phyloP scores from a whole-genome alignment of 371 early-diverging fungal species.

The Mortierella sp. region DNA sequence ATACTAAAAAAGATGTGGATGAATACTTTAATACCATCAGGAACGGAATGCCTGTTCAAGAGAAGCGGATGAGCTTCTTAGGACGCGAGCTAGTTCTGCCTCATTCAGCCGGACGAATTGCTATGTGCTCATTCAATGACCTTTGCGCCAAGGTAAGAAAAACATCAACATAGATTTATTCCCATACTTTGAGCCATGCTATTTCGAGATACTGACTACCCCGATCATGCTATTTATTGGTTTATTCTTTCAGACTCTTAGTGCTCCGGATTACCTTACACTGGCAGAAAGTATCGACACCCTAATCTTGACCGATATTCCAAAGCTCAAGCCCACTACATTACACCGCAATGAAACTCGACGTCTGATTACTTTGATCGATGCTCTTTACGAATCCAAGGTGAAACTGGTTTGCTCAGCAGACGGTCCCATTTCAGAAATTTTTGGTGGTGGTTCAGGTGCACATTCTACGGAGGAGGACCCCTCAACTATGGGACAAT shows the following conservation, averaged over 20 bases:
- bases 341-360: slow-evolving; percentile 89
- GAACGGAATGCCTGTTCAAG: slow-evolving; percentile 50
- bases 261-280: slow-evolving; percentile 93
- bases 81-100: slow-evolving; percentile 80
- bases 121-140: slow-evolving; percentile 81
- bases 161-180: neutral
- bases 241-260: slow-evolving; percentile 63
- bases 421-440: slow-evolving; percentile 72
- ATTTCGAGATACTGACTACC: neutral
- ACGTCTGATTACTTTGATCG: slow-evolving; percentile 94
- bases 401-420: slow-evolving; percentile 78
- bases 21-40: slow-evolving; percentile 21
- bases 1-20: slow-evolving; percentile 60
- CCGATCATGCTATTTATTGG: neutral
- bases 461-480: slow-evolving; percentile 60
- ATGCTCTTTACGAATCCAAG: slow-evolving; percentile 90
- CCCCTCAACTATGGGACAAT: slow-evolving; percentile 39
- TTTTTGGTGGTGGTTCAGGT: slow-evolving; percentile 67
- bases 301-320: slow-evolving; percentile 87
- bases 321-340: slow-evolving; percentile 79
- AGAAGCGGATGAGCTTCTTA: slow-evolving; percentile 72
- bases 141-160: slow-evolving; percentile 82
- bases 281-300: slow-evolving; percentile 79
- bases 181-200: neutral
- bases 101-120: slow-evolving; percentile 73